Conservation (phyloP, 2,329 filamentous ascomycete species). For the Fonsecaea multimorphosa region DNA sequence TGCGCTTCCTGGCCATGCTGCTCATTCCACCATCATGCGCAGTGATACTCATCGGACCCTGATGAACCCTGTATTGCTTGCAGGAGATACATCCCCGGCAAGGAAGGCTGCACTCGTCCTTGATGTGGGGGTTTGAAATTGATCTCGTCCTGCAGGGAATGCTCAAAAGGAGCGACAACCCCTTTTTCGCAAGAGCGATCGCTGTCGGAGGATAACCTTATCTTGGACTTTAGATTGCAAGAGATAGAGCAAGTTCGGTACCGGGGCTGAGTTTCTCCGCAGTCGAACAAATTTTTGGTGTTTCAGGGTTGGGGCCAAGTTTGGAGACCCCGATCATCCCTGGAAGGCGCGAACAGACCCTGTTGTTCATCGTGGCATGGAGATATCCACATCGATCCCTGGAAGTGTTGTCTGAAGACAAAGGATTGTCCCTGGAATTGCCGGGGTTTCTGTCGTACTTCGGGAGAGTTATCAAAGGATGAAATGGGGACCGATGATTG, state of each 20-base stretch:
- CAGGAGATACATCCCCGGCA: neutral
- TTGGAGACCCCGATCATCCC: slow-evolving; percentile 4
- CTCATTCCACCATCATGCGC: slow-evolving; percentile 3
- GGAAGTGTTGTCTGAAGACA: no score
- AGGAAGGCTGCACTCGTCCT: slow-evolving; percentile 11
- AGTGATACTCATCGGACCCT: no score
- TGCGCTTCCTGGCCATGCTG: slow-evolving; percentile 18
- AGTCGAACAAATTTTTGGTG: slow-evolving; percentile 5
- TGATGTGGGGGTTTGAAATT: slow-evolving; percentile 7
- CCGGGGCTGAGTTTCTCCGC: neutral
- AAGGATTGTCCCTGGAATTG: no score
- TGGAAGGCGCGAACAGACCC: neutral
- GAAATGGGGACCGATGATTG: neutral
- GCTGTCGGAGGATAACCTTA: slow-evolving; percentile 8
- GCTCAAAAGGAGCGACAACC: neutral
- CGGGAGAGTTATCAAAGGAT: neutral
- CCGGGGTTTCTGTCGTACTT: neutral
- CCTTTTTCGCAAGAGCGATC: neutral
- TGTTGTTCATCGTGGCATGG: neutral
- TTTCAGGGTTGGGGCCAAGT: neutral
- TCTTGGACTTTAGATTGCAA: slow-evolving; percentile 13
- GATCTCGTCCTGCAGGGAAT: slow-evolving; percentile 1
- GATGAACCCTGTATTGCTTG: neutral
- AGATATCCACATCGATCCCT: neutral
- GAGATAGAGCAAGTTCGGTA: neutral